A percentile compares a stretch with the other conserved stretches of the same genome.
These are phyloP conservation scores for Erodium texanum DNA, from an alignment of 441 rosid genomes.

Conservation along the genomic window DNA sequence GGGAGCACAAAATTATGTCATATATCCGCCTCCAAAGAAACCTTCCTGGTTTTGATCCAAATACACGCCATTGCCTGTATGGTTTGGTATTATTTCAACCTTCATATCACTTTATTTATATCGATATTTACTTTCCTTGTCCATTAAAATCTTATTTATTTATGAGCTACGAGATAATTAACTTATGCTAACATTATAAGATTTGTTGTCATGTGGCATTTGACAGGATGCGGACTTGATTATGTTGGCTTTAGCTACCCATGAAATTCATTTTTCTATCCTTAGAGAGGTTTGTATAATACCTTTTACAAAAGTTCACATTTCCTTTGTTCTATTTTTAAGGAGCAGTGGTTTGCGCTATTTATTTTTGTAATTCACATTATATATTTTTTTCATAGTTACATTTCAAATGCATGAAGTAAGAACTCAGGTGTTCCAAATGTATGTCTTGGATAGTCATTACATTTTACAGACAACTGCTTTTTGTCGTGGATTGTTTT, in stretches of 20 bases:
- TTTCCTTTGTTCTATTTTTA: background rate
- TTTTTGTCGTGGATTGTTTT: background rate
- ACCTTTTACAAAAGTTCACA: background rate
- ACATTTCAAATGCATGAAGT: background rate
- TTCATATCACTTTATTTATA: conserved; percentile 3
- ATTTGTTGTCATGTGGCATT: conserved; percentile 19
- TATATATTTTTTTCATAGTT: background rate
- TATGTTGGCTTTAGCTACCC: conserved; percentile 95
- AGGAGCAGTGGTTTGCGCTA: background rate
- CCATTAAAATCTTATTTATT: background rate
- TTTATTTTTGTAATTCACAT: background rate
- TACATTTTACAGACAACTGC: background rate
- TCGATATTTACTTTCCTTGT: conserved; percentile 6
- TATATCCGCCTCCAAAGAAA: conserved; percentile 93
- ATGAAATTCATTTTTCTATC: conserved; percentile 91
- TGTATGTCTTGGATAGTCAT: background rate
- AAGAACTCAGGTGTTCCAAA: background rate
- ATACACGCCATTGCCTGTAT: conserved; percentile 85
- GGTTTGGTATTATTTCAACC: conserved; percentile 68
- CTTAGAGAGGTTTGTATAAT: conserved; percentile 72
- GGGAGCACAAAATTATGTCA: conserved; percentile 95
- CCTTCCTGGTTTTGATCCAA: conserved; percentile 83
- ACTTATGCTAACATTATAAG: conserved; percentile 15
- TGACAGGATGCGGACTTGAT: conserved; percentile 93
- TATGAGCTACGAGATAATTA: conserved; percentile 13